These are phyloP conservation scores for Solanum bulbocastanum DNA, from an alignment of 257 asterid genomes.

Conservation along the genomic window DNA sequence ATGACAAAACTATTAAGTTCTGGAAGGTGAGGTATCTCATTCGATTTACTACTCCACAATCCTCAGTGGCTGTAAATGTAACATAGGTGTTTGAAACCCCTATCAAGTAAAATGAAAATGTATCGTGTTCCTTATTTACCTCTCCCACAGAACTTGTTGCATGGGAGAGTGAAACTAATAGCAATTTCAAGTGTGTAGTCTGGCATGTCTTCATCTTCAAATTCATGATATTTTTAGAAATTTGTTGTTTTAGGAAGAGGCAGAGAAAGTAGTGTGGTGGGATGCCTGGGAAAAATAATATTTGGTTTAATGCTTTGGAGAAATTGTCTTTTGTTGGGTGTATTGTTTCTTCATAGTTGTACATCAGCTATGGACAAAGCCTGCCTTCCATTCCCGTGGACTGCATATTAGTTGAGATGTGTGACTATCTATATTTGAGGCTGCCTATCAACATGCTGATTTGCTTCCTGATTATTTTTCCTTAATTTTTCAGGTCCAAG, in stretches of 20 bases:
- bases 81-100: neutral
- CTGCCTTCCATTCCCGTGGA: neutral
- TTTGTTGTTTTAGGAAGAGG: neutral
- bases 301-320: neutral
- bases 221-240: neutral
- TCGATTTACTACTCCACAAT: neutral
- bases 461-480: neutral
- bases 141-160: neutral
- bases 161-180: neutral
- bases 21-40: constrained; percentile 53
- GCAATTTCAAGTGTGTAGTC: neutral
- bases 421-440: neutral
- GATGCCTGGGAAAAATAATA: neutral
- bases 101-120: neutral
- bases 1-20: constrained; percentile 76
- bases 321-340: neutral
- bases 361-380: neutral
- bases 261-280: neutral
- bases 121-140: neutral
- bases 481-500: constrained; percentile 70
- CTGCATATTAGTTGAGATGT: neutral
- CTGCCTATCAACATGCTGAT: neutral
- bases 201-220: neutral
- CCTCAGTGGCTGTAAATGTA: neutral
- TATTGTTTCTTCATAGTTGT: neutral